Percentiles rank a stretch among this genome's conserved stretches.
Conservation (phyloP, 495 filamentous ascomycete species). For the Cetradonia linearis region DNA sequence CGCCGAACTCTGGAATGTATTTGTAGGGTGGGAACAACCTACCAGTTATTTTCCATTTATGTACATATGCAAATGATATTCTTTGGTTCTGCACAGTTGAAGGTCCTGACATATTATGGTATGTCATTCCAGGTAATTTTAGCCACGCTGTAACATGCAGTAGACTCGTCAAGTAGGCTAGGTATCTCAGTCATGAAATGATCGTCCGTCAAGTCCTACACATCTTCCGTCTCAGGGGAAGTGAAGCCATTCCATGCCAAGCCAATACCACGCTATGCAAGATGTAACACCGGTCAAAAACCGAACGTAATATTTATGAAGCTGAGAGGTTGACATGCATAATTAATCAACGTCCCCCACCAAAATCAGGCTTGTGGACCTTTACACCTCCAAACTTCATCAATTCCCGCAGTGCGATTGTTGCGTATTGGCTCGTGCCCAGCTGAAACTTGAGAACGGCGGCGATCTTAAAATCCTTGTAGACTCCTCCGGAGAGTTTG, state of each 20-base stretch:
- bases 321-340: neutral
- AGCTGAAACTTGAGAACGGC: conserved; percentile 80
- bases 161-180: neutral
- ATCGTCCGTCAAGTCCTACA: neutral
- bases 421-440: conserved; percentile 81
- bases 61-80: too few relatives aligned
- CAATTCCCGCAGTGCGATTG: conserved; percentile 84
- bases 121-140: neutral
- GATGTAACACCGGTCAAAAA: neutral
- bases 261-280: conserved; percentile 1
- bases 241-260: neutral
- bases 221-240: neutral
- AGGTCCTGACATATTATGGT: neutral
- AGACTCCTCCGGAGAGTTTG: conserved; percentile 6
- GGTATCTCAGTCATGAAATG: neutral
- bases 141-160: neutral
- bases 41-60: too few relatives aligned
- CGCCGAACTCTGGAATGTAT: too few relatives aligned
- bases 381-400: conserved; percentile 53
- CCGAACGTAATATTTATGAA: neutral
- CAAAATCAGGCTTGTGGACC: conserved; percentile 56
- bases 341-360: conserved; percentile 32
- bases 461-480: conserved; percentile 52
- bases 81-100: neutral
- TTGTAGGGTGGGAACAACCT: too few relatives aligned